A percentile compares a stretch with the other conserved stretches of the same genome.
Evolutionary conservation across 345 rosid species (phyloP).

Genomic region (Gynandropsis gynandra): DNA sequence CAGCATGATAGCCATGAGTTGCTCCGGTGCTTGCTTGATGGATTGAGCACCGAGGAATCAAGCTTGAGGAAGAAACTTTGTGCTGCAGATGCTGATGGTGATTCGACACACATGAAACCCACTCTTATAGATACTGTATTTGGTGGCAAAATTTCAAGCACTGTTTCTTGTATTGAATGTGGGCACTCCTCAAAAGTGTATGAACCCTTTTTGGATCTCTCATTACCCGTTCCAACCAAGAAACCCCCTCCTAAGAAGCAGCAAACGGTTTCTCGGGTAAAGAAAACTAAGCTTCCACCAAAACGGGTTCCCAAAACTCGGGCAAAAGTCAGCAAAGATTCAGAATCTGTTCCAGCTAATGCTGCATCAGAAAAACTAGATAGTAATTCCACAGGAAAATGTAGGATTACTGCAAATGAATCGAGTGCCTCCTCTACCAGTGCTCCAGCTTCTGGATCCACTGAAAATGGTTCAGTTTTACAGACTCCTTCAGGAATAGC

Average conservation of each 20-base stretch:
- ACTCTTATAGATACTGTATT: constrained; percentile 71
- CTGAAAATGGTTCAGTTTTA: constrained; percentile 19
- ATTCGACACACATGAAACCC: constrained; percentile 32
- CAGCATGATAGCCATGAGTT: constrained; percentile 98
- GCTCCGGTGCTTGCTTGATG: constrained; percentile 78
- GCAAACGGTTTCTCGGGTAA: constrained; percentile 47
- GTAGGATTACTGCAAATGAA: constrained; percentile 15
- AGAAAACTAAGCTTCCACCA: constrained; percentile 65
- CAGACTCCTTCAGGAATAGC: constrained; percentile 21
- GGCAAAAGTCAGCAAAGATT: constrained; percentile 40
- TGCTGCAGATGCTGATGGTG: constrained; percentile 28
- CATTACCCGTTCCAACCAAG: constrained; percentile 83
- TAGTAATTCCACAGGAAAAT: constrained; percentile 18
- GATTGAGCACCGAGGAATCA: constrained; percentile 73
- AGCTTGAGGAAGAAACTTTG: constrained; percentile 37
- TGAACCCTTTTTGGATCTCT: constrained; percentile 93
- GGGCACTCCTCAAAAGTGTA: constrained; percentile 79
- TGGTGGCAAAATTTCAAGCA: constrained; percentile 87
- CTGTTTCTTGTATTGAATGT: constrained; percentile 75
- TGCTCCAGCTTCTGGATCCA: neutral
- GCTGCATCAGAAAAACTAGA: constrained; percentile 26
- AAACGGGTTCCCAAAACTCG: constrained; percentile 44
- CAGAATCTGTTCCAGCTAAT: constrained; percentile 29
- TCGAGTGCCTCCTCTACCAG: constrained; percentile 18
- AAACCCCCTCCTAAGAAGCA: constrained; percentile 53